These are phyloP conservation scores for Ascocoryne sarcoides DNA, from an alignment of 2,329 filamentous ascomycete species.

Conservation along the genomic window DNA sequence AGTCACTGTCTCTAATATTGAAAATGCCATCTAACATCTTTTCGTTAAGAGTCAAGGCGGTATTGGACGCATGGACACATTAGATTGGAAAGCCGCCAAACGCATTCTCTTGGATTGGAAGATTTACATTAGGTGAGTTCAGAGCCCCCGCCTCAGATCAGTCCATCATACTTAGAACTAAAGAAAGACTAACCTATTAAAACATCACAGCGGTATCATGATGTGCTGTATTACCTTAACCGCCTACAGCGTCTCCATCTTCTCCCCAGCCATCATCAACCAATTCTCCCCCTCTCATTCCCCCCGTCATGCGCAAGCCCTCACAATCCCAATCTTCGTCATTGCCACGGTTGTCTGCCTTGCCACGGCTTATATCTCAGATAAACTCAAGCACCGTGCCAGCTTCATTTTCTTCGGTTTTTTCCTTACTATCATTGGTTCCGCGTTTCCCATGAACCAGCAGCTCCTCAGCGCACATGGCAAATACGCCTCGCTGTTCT, in stretches of 20 bases:
- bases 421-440: slow-evolving; percentile 27
- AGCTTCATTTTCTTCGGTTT: slow-evolving; percentile 28
- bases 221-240: slow-evolving; percentile 8
- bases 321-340: slow-evolving; percentile 33
- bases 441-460: slow-evolving; percentile 29
- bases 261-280: slow-evolving; percentile 34
- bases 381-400: slow-evolving; percentile 30
- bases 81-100: slow-evolving; percentile 8
- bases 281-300: slow-evolving; percentile 31
- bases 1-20: background rate
- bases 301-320: slow-evolving; percentile 30
- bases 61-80: slow-evolving; percentile 11
- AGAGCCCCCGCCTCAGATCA: background rate
- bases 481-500: slow-evolving; percentile 30
- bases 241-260: slow-evolving; percentile 31
- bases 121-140: slow-evolving; percentile 27
- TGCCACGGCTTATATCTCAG: slow-evolving; percentile 28
- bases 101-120: slow-evolving; percentile 31
- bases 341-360: slow-evolving; percentile 28
- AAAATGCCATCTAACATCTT: background rate
- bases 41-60: slow-evolving; percentile 24
- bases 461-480: slow-evolving; percentile 5
- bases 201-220: slow-evolving; percentile 4
- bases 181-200: background rate
- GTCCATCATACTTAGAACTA: no score